Evolutionary conservation across 495 filamentous ascomycete genomes (phyloP).

Genomic region (Bacidia rubella): DNA sequence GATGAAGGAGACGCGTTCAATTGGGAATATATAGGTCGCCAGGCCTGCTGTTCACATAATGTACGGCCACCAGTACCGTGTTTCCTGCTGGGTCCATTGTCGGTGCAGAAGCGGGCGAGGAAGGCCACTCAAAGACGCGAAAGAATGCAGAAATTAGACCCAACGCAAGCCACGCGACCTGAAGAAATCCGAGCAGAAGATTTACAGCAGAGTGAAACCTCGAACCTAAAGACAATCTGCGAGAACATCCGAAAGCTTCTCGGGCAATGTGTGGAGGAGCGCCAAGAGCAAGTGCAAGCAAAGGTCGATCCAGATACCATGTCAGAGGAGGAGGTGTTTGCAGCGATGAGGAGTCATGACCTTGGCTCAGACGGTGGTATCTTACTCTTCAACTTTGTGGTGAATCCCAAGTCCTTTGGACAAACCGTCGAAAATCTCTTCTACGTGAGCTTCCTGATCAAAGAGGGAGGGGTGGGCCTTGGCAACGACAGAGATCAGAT

Average conservation of each 20-base stretch:
- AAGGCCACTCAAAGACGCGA: constrained; percentile 51
- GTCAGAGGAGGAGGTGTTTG: constrained; percentile 24
- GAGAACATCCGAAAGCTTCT: constrained; percentile 44
- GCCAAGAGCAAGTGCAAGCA: constrained; percentile 24
- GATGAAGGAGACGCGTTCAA: constrained; percentile 66
- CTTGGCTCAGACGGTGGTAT: constrained; percentile 52
- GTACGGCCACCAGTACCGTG: constrained; percentile 63
- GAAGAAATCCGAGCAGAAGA: constrained; percentile 59
- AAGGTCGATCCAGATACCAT: constrained; percentile 25
- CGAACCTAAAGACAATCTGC: constrained; percentile 58
- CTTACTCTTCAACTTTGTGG: constrained; percentile 65
- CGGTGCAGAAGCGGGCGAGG: constrained; percentile 69
- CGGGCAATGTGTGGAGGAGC: constrained; percentile 30
- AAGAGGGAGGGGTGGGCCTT: constrained; percentile 64
- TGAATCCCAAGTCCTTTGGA: constrained; percentile 82
- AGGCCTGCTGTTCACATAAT: constrained; percentile 58
- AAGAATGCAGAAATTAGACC: constrained; percentile 46
- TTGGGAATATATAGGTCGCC: constrained; percentile 73
- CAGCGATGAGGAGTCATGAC: constrained; percentile 39
- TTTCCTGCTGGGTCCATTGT: constrained; percentile 81
- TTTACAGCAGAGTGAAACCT: constrained; percentile 55
- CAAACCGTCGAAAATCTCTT: constrained; percentile 97
- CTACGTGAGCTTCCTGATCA: constrained; percentile 86
- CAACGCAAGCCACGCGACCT: constrained; percentile 51
- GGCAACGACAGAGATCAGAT: constrained; percentile 47